These are phyloP conservation scores for Rhizophora mangle DNA, from an alignment of 345 rosid genomes.

Conservation along the genomic window DNA sequence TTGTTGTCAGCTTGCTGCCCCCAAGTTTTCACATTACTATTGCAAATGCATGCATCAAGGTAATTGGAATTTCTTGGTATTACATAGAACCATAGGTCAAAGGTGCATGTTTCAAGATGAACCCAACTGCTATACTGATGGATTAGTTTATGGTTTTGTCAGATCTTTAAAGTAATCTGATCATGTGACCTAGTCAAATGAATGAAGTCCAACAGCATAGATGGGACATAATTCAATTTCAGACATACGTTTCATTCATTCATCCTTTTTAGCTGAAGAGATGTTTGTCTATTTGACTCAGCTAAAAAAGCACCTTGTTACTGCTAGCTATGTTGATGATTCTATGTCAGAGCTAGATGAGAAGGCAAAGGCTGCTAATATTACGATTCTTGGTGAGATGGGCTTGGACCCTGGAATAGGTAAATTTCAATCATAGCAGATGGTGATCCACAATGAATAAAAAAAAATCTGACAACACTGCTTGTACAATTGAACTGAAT, in stretches of 20 bases:
- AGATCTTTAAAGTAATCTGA: too few species aligned
- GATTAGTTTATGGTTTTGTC: too few species aligned
- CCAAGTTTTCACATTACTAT: constrained; percentile 61
- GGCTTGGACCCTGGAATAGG: constrained; percentile 99
- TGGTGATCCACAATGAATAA: neutral
- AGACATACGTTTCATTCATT: constrained; percentile 3
- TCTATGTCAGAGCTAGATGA: constrained; percentile 56
- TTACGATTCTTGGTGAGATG: constrained; percentile 94
- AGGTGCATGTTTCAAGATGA: too few species aligned
- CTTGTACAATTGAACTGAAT: neutral
- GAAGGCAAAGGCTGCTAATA: constrained; percentile 71
- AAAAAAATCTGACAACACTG: neutral
- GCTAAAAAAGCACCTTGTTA: constrained; percentile 85
- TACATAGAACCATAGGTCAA: neutral
- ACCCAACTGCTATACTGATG: too few species aligned
- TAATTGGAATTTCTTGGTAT: constrained; percentile 18
- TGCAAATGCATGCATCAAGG: constrained; percentile 84
- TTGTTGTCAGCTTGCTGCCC: constrained; percentile 83
- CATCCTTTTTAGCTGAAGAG: constrained; percentile 4
- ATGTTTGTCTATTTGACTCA: constrained; percentile 30
- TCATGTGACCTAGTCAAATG: neutral
- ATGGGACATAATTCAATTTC: neutral
- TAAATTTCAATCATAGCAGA: constrained; percentile 25
- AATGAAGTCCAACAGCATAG: neutral
- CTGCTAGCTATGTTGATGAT: constrained; percentile 92